Conservation (phyloP, 2,329 filamentous ascomycete genomes). For the Verticillium nubilum region DNA sequence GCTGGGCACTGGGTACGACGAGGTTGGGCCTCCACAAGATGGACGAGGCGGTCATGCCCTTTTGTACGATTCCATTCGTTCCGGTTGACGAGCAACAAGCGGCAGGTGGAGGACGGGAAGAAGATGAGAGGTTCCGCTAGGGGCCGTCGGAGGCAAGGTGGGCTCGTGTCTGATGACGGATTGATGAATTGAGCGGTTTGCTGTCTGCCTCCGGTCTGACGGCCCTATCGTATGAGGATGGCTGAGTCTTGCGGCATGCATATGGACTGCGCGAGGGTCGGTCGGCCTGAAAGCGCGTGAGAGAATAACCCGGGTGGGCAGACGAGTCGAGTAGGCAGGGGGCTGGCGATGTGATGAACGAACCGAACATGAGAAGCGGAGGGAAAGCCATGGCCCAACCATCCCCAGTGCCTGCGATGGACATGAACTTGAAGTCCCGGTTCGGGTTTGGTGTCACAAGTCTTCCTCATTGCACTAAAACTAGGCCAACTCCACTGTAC, state of each 20-base stretch:
- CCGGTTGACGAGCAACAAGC: neutral
- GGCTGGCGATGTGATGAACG: neutral
- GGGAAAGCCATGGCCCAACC: neutral
- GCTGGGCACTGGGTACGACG: neutral
- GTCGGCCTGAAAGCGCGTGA: neutral
- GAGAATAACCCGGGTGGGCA: neutral
- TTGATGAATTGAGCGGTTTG: neutral
- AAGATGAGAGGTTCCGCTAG: neutral
- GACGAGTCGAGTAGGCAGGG: neutral
- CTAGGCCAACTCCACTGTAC: neutral
- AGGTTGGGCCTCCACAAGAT: neutral
- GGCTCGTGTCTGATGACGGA: neutral
- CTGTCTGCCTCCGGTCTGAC: neutral
- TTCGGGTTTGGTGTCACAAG: neutral
- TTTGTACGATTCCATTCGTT: neutral
- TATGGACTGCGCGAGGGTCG: neutral
- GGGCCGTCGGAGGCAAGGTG: neutral
- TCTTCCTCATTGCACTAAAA: neutral
- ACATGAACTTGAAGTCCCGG: neutral
- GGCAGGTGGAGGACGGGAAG: neutral
- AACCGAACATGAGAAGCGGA: neutral
- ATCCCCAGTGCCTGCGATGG: neutral
- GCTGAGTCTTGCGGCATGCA: neutral
- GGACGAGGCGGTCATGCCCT: neutral
- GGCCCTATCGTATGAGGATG: neutral